phyloP scores from a whole-genome alignment of 2,329 filamentous ascomycete genomes.

The Ophiosphaerella narmari region DNA sequence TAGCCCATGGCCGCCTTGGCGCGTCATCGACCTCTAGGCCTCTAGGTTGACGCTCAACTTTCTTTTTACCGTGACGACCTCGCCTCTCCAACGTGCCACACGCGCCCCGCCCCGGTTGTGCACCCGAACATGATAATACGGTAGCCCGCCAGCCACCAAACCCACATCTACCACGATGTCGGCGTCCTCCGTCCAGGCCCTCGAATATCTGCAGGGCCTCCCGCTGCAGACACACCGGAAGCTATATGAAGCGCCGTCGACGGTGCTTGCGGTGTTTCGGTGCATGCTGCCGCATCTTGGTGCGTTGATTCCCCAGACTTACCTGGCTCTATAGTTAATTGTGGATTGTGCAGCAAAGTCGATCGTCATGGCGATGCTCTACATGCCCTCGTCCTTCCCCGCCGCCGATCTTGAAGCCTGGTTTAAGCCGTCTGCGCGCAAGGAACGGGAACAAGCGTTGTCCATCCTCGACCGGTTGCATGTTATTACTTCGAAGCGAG shows the following conservation, averaged over 20 bases:
- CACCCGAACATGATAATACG: conserved; percentile 39
- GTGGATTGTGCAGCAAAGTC: conserved; percentile 70
- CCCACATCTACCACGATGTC: conserved; percentile 53
- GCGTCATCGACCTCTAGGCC: conserved; percentile 26
- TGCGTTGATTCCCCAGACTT: conserved; percentile 45
- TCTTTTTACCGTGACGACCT: background rate
- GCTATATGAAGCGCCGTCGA: conserved; percentile 94
- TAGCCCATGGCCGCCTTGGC: conserved; percentile 28
- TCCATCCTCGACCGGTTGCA: conserved; percentile 83
- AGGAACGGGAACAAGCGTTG: conserved; percentile 82
- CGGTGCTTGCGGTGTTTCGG: conserved; percentile 91
- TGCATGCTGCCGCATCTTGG: conserved; percentile 94
- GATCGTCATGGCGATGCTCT: conserved; percentile 93
- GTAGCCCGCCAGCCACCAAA: conserved; percentile 18
- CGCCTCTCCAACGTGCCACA: conserved; percentile 11
- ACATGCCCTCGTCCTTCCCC: conserved; percentile 79
- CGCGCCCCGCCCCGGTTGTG: conserved; percentile 13
- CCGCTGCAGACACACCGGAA: conserved; percentile 87
- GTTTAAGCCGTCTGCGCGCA: conserved; percentile 73
- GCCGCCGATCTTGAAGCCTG: conserved; percentile 83
- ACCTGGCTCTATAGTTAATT: conserved; percentile 2
- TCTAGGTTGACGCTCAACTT: conserved; percentile 10
- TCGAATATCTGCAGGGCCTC: conserved; percentile 92
- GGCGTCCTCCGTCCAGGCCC: conserved; percentile 63
- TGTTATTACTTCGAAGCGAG: conserved; percentile 68